Percentiles rank a stretch among this genome's conserved stretches.
These are phyloP conservation scores for Geoglossum cookeanum DNA, from an alignment of 2,329 filamentous ascomycete species.

Conservation along the genomic window DNA sequence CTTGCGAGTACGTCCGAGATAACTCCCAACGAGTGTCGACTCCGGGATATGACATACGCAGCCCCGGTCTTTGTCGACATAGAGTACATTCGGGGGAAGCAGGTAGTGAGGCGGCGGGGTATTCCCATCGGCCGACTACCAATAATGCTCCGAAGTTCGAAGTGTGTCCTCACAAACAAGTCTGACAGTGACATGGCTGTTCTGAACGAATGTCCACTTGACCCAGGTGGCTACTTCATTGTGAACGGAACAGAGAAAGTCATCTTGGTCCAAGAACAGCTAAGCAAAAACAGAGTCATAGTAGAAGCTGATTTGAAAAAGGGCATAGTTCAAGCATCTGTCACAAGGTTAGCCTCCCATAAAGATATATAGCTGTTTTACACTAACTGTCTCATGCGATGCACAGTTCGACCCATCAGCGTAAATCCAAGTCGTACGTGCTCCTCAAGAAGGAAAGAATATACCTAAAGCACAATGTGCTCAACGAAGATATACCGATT, in stretches of 20 bases:
- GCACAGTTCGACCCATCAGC: conserved; percentile 76
- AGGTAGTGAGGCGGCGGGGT: conserved; percentile 51
- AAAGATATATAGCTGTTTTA: not conserved
- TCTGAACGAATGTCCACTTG: conserved; percentile 87
- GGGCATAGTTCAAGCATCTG: conserved; percentile 81
- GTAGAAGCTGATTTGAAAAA: conserved; percentile 88
- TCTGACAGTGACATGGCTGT: conserved; percentile 75
- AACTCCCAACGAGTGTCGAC: conserved; percentile 87
- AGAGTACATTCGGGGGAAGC: conserved; percentile 66
- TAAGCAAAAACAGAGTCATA: conserved; percentile 98
- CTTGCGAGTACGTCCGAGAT: conserved; percentile 52
- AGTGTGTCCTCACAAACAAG: conserved; percentile 70
- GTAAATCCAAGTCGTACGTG: conserved; percentile 96
- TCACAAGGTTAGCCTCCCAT: conserved; percentile 39
- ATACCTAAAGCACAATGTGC: conserved; percentile 75
- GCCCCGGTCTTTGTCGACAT: conserved; percentile 89
- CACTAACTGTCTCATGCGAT: not conserved
- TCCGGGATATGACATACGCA: conserved; percentile 95
- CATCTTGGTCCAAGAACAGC: conserved; percentile 91
- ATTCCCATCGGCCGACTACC: conserved; percentile 80
- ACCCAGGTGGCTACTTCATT: conserved; percentile 95
- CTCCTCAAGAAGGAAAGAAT: conserved; percentile 86
- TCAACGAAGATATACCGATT: conserved; percentile 87
- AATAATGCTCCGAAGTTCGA: conserved; percentile 91
- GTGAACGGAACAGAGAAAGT: conserved; percentile 97